Conservation (phyloP, 2,329 filamentous ascomycete genomes). For the Lasiodiplodia sp. region DNA sequence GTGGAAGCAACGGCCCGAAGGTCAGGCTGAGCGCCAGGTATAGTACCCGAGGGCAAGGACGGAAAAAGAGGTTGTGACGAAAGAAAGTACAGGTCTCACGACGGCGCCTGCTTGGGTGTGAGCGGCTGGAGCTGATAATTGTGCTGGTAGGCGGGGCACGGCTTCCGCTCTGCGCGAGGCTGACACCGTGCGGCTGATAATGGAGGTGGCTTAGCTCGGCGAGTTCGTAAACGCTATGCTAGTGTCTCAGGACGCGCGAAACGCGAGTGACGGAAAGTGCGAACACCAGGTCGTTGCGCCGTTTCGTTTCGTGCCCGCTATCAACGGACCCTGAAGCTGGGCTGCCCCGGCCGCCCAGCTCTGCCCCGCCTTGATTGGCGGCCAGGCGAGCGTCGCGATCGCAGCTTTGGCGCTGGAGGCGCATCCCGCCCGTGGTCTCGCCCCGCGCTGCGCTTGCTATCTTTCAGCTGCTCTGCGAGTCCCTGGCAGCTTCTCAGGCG, state of each 20-base stretch:
- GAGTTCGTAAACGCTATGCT: slow-evolving; percentile 28
- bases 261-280: slow-evolving; percentile 4
- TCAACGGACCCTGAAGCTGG: slow-evolving; percentile 23
- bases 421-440: not conserved
- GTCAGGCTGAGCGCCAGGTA: slow-evolving; percentile 6
- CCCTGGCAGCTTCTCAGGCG: not conserved
- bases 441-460: slow-evolving; percentile 7
- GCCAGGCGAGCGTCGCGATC: slow-evolving; percentile 6
- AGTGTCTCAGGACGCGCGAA: slow-evolving; percentile 29
- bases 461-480: not conserved
- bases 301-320: slow-evolving; percentile 20
- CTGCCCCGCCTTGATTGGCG: slow-evolving; percentile 23
- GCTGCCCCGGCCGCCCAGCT: not conserved
- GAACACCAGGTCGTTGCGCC: slow-evolving; percentile 15
- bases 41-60: slow-evolving; percentile 17
- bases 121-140: slow-evolving; percentile 28
- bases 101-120: slow-evolving; percentile 17
- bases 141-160: slow-evolving; percentile 30
- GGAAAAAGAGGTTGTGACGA: slow-evolving; percentile 11
- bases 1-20: slow-evolving; percentile 31
- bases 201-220: slow-evolving; percentile 25
- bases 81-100: slow-evolving; percentile 26
- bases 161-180: slow-evolving; percentile 30
- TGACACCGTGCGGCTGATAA: slow-evolving; percentile 27
- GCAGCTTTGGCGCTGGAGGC: not conserved